Evolutionary conservation across 2,329 filamentous ascomycete species (phyloP).

Genomic region (Fusarium sp.): DNA sequence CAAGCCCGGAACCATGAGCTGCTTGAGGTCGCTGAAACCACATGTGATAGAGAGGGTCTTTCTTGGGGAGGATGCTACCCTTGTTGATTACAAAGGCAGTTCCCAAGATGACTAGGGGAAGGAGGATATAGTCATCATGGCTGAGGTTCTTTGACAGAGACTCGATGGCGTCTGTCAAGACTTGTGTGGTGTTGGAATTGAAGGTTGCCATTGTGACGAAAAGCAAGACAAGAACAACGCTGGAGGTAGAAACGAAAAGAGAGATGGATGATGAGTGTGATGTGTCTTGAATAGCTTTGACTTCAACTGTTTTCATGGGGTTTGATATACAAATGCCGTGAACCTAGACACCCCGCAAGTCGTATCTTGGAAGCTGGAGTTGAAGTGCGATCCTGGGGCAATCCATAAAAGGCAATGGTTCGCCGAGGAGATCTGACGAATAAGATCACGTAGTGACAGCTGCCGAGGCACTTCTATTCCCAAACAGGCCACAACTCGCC

Average conservation of each 20-base stretch:
- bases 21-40: neutral
- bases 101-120: constrained; percentile 1
- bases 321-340: neutral
- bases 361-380: neutral
- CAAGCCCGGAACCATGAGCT: neutral
- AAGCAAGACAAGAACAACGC: neutral
- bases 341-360: neutral
- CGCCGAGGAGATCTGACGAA: neutral
- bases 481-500: neutral
- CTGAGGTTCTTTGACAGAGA: constrained; percentile 5
- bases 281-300: neutral
- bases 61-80: neutral
- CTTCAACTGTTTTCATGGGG: neutral
- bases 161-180: constrained; percentile 2
- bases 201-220: constrained; percentile 3
- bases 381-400: neutral
- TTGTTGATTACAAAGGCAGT: neutral
- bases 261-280: neutral
- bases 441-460: neutral
- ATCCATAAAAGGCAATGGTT: neutral
- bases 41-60: neutral
- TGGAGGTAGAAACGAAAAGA: neutral
- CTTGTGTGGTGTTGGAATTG: neutral
- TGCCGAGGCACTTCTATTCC: neutral
- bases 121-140: constrained; percentile 7